Evolutionary conservation across 192 early-diverging fungal genomes (phyloP), one percentile per base, ranked within the genome.

Genomic region (Funneliformis mosseae): DNA sequence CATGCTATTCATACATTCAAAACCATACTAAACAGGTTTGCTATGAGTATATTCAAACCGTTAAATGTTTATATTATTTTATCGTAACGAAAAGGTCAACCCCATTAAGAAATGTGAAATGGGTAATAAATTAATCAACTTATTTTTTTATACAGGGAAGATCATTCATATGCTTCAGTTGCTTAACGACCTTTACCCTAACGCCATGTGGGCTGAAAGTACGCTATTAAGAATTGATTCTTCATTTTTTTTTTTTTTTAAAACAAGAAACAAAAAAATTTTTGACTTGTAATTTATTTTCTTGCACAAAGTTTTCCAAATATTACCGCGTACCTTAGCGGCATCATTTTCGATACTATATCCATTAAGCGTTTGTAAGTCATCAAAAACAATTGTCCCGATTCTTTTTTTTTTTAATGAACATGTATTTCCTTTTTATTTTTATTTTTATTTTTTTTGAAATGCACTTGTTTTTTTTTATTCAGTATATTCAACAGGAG

Each of bases 321-420:
- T 42, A 43, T 70, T 70, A 43, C 68, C 68, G 9, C 16, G 41
- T 18, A 70, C 41, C n/a, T 3, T 70, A 41, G 43, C 2, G 14
- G 21, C 39, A 38, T 70, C 68, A 9, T 70, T 70, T 16, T 70
- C 68, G 5, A 12, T 70, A 21, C 21, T 70, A 42, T 70, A 70
- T 25, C 68, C 39, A 21, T 70, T 70, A 23, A 41, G 39, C 33
- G 43, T 70, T 41, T 42, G 50, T 55, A 21, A 55, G 50, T 55
- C 5, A 5, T 21, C 33, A 33, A 33, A 3, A 33, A 33, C 33
- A 33, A 3, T 3, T 33, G 33, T 33, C 33, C 0, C 0, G 33
- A 33, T 55, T 48, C 0, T 48, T 48, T 48, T 12, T 48, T 48
- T 0, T 48, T n/a, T n/a, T n/a, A n/a, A n/a, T n/a, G n/a, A n/a